phyloP scores from a whole-genome alignment of 2,329 filamentous ascomycete species.

The Pestalotiopsis sp. region DNA sequence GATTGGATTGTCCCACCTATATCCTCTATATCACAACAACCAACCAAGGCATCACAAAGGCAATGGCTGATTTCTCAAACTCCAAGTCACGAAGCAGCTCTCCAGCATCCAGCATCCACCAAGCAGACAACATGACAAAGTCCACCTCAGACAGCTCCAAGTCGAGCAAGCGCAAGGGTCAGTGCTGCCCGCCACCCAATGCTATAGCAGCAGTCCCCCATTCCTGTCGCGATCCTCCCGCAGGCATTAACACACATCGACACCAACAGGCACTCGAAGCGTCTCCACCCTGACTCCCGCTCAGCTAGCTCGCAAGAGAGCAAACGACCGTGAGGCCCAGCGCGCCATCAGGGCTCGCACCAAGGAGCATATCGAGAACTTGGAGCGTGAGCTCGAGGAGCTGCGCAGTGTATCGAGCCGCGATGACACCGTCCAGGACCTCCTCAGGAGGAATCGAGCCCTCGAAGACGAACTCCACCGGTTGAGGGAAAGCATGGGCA shows the following conservation, averaged over 20 bases:
- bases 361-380: slow-evolving; percentile 78
- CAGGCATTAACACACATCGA: background rate
- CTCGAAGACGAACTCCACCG: slow-evolving; percentile 53
- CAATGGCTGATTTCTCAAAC: slow-evolving; percentile 14
- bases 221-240: background rate
- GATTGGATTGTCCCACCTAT: slow-evolving; percentile 3
- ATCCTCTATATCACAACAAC: slow-evolving; percentile 10
- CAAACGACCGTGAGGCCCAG: slow-evolving; percentile 90
- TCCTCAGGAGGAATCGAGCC: slow-evolving; percentile 51
- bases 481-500: slow-evolving; percentile 45
- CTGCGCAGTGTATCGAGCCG: slow-evolving; percentile 53
- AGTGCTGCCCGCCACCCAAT: slow-evolving; percentile 2
- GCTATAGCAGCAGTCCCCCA: background rate
- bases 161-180: slow-evolving; percentile 32
- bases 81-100: slow-evolving; percentile 14
- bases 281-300: slow-evolving; percentile 86
- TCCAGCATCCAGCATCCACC: slow-evolving; percentile 8
- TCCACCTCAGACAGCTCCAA: slow-evolving; percentile 12
- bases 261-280: slow-evolving; percentile 61
- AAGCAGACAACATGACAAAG: slow-evolving; percentile 25
- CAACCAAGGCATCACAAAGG: slow-evolving; percentile 13
- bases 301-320: slow-evolving; percentile 85
- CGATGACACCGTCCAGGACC: slow-evolving; percentile 51
- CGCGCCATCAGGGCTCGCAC: slow-evolving; percentile 84
- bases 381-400: slow-evolving; percentile 75